phyloP scores from a whole-genome alignment of 1,284 basidiomycete species.

The Austroboletus niveus region DNA sequence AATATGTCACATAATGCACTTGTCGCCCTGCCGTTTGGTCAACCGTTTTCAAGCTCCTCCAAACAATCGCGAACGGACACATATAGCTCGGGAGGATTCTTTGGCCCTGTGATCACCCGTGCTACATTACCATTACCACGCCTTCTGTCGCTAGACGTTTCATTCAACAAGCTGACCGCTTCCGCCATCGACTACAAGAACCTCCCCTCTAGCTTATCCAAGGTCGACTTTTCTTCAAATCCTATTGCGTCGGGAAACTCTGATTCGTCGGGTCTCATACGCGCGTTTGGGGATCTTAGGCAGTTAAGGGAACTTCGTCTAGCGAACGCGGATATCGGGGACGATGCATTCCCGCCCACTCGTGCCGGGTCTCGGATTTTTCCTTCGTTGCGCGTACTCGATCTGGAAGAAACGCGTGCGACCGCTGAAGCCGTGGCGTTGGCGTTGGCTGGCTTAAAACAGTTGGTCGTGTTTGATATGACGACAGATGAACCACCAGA shows the following conservation, averaged over 20 bases:
- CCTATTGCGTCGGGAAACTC: constrained; percentile 42
- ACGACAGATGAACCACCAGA: constrained; percentile 51
- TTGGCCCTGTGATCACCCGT: constrained; percentile 57
- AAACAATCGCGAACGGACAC: constrained; percentile 28
- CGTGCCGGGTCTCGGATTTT: constrained; percentile 42
- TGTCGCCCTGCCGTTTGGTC: constrained; percentile 55
- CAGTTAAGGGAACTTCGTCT: constrained; percentile 60
- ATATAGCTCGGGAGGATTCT: constrained; percentile 52
- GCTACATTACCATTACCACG: constrained; percentile 62
- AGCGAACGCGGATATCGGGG: constrained; percentile 54
- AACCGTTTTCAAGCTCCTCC: constrained; percentile 41
- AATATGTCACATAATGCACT: constrained; percentile 72
- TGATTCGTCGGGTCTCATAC: constrained; percentile 19
- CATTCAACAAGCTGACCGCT: constrained; percentile 61
- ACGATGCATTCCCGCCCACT: constrained; percentile 53
- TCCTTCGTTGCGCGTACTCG: constrained; percentile 51
- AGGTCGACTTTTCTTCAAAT: constrained; percentile 53
- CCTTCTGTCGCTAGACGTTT: constrained; percentile 56
- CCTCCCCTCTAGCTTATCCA: constrained; percentile 48
- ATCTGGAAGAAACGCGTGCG: constrained; percentile 63
- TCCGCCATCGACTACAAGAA: constrained; percentile 48
- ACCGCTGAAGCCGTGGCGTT: constrained; percentile 44
- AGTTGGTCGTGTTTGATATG: constrained; percentile 52
- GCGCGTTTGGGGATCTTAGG: constrained; percentile 45
- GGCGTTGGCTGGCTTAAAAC: constrained; percentile 45